Evolutionary conservation across 148 eudicot genomes (phyloP).

Genomic region (Silene latifolia): DNA sequence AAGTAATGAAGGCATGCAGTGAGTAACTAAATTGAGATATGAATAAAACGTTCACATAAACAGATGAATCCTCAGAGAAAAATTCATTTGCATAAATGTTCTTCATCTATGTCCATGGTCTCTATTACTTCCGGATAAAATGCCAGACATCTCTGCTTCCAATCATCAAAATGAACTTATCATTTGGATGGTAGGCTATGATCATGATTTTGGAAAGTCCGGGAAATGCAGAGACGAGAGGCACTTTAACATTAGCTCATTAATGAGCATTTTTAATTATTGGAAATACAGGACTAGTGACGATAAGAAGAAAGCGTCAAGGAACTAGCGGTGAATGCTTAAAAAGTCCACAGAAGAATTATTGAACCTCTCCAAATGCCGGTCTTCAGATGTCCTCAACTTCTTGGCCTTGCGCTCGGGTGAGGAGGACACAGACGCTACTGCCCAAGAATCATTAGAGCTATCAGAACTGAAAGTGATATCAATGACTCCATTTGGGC

Average conservation of each 20-base stretch:
- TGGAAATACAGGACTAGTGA: slow-evolving; percentile 19
- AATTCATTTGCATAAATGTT: slow-evolving; percentile 5
- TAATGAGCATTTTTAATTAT: slow-evolving; percentile 30
- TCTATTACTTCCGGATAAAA: slow-evolving; percentile 49
- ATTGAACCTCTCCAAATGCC: slow-evolving; percentile 22
- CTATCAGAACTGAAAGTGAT: slow-evolving; percentile 58
- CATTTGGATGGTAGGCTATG: background rate
- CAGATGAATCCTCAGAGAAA: slow-evolving; percentile 11
- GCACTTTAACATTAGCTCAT: slow-evolving; percentile 44
- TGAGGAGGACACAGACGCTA: slow-evolving; percentile 48
- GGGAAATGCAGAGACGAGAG: slow-evolving; percentile 48
- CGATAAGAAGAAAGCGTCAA: slow-evolving; percentile 6
- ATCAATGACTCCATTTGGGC: slow-evolving; percentile 66
- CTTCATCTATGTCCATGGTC: slow-evolving; percentile 4
- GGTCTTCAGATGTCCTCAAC: slow-evolving; percentile 31
- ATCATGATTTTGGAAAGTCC: slow-evolving; percentile 18
- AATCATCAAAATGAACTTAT: slow-evolving; percentile 9
- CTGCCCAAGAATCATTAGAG: slow-evolving; percentile 56
- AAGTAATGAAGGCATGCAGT: background rate
- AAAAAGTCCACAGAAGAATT: slow-evolving; percentile 25
- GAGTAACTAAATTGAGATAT: background rate
- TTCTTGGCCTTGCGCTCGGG: slow-evolving; percentile 53
- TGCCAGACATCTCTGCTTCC: slow-evolving; percentile 58
- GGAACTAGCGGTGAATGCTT: slow-evolving; percentile 24
- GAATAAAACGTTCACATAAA: background rate